phyloP scores from a whole-genome alignment of 2,329 filamentous ascomycete genomes.

The Aspergillus sp. region DNA sequence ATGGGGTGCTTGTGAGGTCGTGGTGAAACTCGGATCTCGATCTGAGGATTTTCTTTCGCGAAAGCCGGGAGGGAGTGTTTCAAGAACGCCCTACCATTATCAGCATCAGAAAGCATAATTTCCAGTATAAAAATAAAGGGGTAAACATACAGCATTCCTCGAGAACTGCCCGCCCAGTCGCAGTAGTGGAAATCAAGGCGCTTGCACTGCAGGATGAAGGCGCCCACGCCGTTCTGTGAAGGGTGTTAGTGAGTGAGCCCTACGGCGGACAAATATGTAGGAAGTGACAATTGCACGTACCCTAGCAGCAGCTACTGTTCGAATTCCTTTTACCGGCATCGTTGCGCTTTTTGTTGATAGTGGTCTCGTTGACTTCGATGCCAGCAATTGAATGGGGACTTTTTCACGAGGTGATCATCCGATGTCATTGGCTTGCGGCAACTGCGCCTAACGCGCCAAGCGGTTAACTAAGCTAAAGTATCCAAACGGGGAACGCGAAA shows the following conservation, averaged over 20 bases:
- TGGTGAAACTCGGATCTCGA: conserved; percentile 90
- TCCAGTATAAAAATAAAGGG: neutral
- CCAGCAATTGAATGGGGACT: conserved; percentile 14
- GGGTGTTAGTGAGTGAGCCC: conserved; percentile 1
- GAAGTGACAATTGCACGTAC: conserved; percentile 39
- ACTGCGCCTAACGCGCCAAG: conserved; percentile 25
- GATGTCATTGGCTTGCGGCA: conserved; percentile 28
- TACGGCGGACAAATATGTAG: too few species aligned
- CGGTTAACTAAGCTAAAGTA: conserved; percentile 8
- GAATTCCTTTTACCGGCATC: conserved; percentile 51
- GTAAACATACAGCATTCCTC: conserved; percentile 79
- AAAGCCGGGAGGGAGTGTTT: conserved; percentile 73
- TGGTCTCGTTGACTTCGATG: neutral
- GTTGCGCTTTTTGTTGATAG: conserved; percentile 15
- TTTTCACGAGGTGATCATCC: conserved; percentile 25
- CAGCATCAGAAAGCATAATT: neutral
- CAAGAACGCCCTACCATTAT: conserved; percentile 68
- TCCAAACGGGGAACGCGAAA: conserved; percentile 21
- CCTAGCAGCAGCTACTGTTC: conserved; percentile 56
- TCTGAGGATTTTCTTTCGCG: conserved; percentile 75
- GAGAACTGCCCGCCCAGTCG: conserved; percentile 90
- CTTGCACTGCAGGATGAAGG: conserved; percentile 97
- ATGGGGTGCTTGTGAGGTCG: conserved; percentile 88
- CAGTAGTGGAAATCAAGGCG: conserved; percentile 95
- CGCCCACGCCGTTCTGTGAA: conserved; percentile 85